Evolutionary conservation across 148 eudicot species (phyloP).

Genomic region (Arbutus unedo): DNA sequence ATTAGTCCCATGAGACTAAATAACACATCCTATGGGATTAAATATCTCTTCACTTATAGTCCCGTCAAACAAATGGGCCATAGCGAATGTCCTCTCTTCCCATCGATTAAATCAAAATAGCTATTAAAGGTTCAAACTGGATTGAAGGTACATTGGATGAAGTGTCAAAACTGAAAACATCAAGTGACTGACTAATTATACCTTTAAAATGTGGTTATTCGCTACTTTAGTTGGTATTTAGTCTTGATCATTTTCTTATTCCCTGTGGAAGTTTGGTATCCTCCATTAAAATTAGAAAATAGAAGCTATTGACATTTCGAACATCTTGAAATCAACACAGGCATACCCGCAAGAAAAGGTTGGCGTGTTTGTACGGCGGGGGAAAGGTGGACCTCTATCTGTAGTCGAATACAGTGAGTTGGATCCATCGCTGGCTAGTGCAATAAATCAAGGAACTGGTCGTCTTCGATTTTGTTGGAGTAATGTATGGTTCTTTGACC

Average conservation of each 20-base stretch:
- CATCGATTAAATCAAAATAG: too few relatives aligned
- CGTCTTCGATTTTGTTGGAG: conserved; percentile 97
- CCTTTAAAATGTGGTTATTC: background rate
- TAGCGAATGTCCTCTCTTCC: too few relatives aligned
- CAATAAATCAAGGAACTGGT: conserved; percentile 81
- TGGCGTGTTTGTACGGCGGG: conserved; percentile 93
- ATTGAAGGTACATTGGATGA: background rate
- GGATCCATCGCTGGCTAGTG: conserved; percentile 78
- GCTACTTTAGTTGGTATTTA: background rate
- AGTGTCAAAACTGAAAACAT: background rate
- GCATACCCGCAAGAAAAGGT: conserved; percentile 99
- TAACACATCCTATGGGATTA: too few relatives aligned
- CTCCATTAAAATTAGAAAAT: background rate
- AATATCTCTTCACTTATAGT: too few relatives aligned
- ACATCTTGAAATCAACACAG: conserved; percentile 34
- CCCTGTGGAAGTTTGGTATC: conserved; percentile 9
- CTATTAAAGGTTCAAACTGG: background rate
- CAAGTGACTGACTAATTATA: background rate
- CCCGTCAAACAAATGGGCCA: too few relatives aligned
- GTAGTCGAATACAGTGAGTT: conserved; percentile 97
- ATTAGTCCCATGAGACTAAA: too few relatives aligned
- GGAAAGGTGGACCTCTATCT: conserved; percentile 91
- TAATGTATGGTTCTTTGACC: conserved; percentile 56
- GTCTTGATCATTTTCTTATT: background rate
- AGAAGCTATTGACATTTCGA: conserved; percentile 8